Percentiles rank a stretch among this genome's conserved stretches.
Evolutionary conservation across 352 stramenopile genomes (phyloP).

Genomic region (Poterioochromonas sp.): DNA sequence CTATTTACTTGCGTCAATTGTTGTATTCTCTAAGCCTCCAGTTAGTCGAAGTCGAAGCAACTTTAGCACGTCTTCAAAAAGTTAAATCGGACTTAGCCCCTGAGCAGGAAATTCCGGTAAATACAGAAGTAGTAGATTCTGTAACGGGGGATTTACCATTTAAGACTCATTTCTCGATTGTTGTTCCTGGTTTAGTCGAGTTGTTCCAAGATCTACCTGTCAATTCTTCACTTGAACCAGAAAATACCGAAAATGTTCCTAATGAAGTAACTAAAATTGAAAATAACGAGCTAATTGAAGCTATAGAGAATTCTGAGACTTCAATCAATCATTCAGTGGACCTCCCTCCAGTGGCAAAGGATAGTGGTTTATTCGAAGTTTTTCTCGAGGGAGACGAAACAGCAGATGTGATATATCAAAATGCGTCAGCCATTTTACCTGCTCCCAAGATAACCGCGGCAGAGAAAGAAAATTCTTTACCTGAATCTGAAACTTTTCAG

Average conservation of each 20-base stretch:
- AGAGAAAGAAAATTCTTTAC: slow-evolving; percentile 23
- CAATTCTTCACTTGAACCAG: not conserved
- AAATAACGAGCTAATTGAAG: not conserved
- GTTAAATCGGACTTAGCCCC: not conserved
- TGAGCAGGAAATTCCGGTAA: not conserved
- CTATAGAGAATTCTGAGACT: slow-evolving; percentile 10
- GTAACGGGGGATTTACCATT: slow-evolving; percentile 32
- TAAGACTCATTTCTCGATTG: no score
- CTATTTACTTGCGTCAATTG: slow-evolving; percentile 8
- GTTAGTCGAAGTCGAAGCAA: not conserved
- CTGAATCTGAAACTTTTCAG: not conserved
- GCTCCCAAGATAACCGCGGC: not conserved
- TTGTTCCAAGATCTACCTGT: not conserved
- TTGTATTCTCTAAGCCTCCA: not conserved
- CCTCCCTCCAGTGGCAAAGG: slow-evolving; percentile 27
- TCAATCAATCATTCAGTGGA: no score
- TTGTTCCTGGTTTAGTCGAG: not conserved
- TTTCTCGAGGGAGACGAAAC: not conserved
- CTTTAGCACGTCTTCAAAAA: slow-evolving; percentile 10
- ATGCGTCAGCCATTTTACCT: not conserved
- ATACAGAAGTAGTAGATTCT: slow-evolving; percentile 18
- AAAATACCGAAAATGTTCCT: not conserved
- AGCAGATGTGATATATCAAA: not conserved
- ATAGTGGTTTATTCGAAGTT: slow-evolving; percentile 13
- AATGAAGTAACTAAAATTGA: slow-evolving; percentile 1